Conservation (phyloP, 2,329 filamentous ascomycete species). For the Claviceps purpurea region DNA sequence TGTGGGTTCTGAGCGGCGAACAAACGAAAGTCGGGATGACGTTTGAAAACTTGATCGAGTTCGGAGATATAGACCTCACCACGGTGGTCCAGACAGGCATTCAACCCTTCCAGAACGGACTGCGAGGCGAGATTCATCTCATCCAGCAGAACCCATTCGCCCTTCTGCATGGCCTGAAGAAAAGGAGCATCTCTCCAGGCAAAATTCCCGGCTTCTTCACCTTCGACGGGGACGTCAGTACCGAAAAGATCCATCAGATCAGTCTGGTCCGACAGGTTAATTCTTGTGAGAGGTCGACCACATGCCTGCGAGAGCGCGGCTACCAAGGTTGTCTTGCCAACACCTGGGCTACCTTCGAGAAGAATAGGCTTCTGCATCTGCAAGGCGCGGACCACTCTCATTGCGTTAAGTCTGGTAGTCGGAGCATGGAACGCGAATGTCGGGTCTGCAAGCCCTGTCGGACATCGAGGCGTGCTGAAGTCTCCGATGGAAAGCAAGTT, state of each 20-base stretch:
- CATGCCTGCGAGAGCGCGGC: slow-evolving; percentile 69
- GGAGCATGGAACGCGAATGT: slow-evolving; percentile 64
- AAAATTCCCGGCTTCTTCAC: slow-evolving; percentile 80
- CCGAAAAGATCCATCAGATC: slow-evolving; percentile 96
- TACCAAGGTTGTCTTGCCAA: slow-evolving; percentile 92
- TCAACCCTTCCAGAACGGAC: slow-evolving; percentile 88
- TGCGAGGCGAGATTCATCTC: slow-evolving; percentile 99
- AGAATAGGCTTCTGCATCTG: slow-evolving; percentile 85
- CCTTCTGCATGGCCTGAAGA: slow-evolving; percentile 88
- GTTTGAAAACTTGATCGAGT: slow-evolving; percentile 82
- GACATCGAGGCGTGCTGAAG: slow-evolving; percentile 49
- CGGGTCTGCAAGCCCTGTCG: slow-evolving; percentile 25
- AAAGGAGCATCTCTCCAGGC: slow-evolving; percentile 95
- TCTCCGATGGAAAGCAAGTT: slow-evolving; percentile 52
- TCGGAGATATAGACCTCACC: slow-evolving; percentile 94
- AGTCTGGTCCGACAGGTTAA: slow-evolving; percentile 96
- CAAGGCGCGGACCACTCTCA: slow-evolving; percentile 79
- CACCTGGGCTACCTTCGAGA: slow-evolving; percentile 92
- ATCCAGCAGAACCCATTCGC: slow-evolving; percentile 91
- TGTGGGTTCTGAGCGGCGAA: slow-evolving; percentile 98
- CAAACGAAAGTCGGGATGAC: slow-evolving; percentile 80
- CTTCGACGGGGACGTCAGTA: slow-evolving; percentile 89
- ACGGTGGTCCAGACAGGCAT: slow-evolving; percentile 91
- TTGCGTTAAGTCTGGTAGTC: slow-evolving; percentile 79
- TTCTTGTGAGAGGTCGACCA: slow-evolving; percentile 73